Evolutionary conservation across 2,329 filamentous ascomycete genomes (phyloP).

Genomic region (Shiraia sp.): DNA sequence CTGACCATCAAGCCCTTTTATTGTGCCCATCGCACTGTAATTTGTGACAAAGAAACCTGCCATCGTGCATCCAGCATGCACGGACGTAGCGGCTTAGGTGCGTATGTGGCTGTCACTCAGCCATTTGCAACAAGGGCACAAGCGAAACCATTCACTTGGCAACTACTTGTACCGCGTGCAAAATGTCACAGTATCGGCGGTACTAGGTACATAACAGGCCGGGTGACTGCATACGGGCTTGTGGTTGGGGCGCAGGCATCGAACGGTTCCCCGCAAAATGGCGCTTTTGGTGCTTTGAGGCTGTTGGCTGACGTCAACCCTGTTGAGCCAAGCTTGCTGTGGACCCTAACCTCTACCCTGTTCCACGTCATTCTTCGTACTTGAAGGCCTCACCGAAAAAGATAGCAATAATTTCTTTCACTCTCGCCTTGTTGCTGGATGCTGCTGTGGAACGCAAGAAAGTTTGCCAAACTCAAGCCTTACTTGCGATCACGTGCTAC

Average conservation of each 20-base stretch:
- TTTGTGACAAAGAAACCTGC: conserved; percentile 18
- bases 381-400: too few species aligned
- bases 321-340: too few species aligned
- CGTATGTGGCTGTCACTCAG: conserved; percentile 26
- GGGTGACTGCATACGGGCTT: not conserved
- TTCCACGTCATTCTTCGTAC: too few species aligned
- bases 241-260: conserved; percentile 1
- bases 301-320: too few species aligned
- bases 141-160: not conserved
- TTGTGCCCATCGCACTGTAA: conserved; percentile 1
- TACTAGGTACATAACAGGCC: too few species aligned
- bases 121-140: not conserved
- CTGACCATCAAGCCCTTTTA: conserved; percentile 8
- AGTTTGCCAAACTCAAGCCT: too few species aligned
- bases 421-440: too few species aligned
- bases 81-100: conserved; percentile 8
- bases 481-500: too few species aligned
- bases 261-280: conserved; percentile 21
- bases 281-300: conserved; percentile 9
- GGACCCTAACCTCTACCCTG: too few species aligned
- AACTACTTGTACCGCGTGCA: conserved; percentile 2
- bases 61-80: conserved; percentile 5
- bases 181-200: conserved; percentile 1
- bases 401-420: too few species aligned
- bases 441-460: too few species aligned